Conservation (phyloP, 2,329 filamentous ascomycete genomes). For the Colletotrichum higginsianum region DNA sequence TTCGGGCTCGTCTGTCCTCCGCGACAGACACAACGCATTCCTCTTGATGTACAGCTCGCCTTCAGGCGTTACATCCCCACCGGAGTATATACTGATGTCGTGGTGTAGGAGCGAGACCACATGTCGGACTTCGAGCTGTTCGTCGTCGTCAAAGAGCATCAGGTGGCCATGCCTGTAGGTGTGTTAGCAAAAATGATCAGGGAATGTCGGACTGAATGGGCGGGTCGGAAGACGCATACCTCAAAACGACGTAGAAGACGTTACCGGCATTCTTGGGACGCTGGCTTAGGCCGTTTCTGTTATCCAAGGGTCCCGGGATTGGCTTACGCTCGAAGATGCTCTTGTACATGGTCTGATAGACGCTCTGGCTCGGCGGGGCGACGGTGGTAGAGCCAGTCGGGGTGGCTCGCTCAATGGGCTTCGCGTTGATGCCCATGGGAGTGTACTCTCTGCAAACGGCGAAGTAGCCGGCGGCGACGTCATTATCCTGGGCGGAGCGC, state of each 20-base stretch:
- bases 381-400: constrained; percentile 83
- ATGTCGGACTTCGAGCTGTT: constrained; percentile 95
- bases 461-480: constrained; percentile 92
- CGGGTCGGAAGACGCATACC: constrained; percentile 65
- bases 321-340: constrained; percentile 91
- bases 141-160: constrained; percentile 97
- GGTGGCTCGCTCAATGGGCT: constrained; percentile 88
- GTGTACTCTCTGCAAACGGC: constrained; percentile 95
- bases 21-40: constrained; percentile 87
- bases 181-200: constrained; percentile 31
- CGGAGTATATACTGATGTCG: constrained; percentile 86
- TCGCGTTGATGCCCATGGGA: constrained; percentile 91
- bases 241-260: constrained; percentile 92
- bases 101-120: constrained; percentile 95
- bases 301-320: constrained; percentile 61
- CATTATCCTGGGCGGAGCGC: constrained; percentile 73
- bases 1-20: constrained; percentile 71
- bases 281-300: constrained; percentile 63
- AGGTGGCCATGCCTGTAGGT: constrained; percentile 86
- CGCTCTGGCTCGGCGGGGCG: constrained; percentile 87
- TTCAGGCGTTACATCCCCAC: constrained; percentile 83
- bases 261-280: constrained; percentile 80
- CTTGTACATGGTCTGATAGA: constrained; percentile 98
- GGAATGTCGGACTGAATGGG: neutral
- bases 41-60: constrained; percentile 97